Evolutionary conservation across 2,329 filamentous ascomycete genomes (phyloP), one percentile per base, ranked within the genome.

Genomic region (Hymenoscyphus fructigenus): DNA sequence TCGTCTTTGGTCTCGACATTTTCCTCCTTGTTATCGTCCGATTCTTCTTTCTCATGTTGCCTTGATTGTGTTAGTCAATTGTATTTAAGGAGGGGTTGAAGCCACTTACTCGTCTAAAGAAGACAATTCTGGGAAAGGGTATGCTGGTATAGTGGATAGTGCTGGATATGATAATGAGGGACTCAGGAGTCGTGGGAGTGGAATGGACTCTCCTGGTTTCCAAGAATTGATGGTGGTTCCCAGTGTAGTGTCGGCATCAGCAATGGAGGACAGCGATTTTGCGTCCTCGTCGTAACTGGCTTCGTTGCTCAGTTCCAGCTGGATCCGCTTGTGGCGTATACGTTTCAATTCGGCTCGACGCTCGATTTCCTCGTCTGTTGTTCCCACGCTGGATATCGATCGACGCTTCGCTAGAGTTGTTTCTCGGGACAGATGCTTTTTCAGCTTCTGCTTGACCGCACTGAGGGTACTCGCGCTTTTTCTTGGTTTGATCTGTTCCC

Each of bases 311-410:
- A 88, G 76, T 69, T 87, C 85, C 55, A 85, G 81, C 66, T 83
- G 83, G n/a, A 87, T 87, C 66, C 84, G 80, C 68, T 81, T 82
- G 59, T 83, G 81, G 74, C 84, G 82, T 9, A 87, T 76, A 23
- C 84, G 79, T 68, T 80, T 83, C 62, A 88, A 74, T 68, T 87
- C 85, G 32, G 84, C 84, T 68, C 84, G 79, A 32, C 84, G 79
- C 60, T 83, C 81, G 55, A 85, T 71, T 67, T 85, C 83, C 66
- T 85, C 83, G 28, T 84, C 78, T 57, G 80, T 84, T 59, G 78
- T 79, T 14, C 81, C 80, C 36, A 80, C 74, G 17, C 79, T 79
- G 3, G 76, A 76, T 38, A 76, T 78, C 2, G 80, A 79, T 41
- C 76, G 77, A 34, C 79, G 73, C 57, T 78, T 80, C 1, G 73